Percentiles rank a stretch among this genome's conserved stretches.
Conservation (phyloP, 208 protist species). For the Acanthamoeba rhysodes region DNA sequence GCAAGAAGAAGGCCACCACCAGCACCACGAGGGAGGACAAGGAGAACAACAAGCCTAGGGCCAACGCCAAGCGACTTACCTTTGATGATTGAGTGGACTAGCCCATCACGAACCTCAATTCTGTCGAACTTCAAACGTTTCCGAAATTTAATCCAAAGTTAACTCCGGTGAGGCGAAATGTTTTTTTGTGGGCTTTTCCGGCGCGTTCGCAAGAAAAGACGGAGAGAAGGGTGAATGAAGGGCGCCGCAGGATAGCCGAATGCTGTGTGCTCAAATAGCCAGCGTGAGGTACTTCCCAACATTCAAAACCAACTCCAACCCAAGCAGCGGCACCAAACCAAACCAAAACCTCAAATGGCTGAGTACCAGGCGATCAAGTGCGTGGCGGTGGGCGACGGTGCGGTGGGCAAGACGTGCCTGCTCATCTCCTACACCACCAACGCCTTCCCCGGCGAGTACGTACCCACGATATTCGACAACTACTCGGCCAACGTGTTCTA, state of each 20-base stretch:
- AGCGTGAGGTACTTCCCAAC: too few species aligned
- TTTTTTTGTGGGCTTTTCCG: too few species aligned
- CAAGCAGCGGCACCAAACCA: background rate
- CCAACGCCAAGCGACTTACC: background rate
- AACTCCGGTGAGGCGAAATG: too few species aligned
- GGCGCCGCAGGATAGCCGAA: too few species aligned
- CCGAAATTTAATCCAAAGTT: too few species aligned
- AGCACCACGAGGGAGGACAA: background rate
- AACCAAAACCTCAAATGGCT: background rate
- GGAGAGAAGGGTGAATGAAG: too few species aligned
- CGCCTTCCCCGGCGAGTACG: conserved; percentile 91
- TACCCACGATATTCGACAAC: conserved; percentile 94
- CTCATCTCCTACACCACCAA: conserved; percentile 92
- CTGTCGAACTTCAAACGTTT: too few species aligned
- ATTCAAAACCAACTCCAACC: too few species aligned
- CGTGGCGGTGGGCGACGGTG: conserved; percentile 91
- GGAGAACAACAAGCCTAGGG: background rate
- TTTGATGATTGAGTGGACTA: background rate
- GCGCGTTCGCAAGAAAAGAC: too few species aligned
- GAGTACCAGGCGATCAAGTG: conserved; percentile 84
- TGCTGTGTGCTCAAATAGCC: too few species aligned
- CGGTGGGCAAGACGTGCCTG: conserved; percentile 92
- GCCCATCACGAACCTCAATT: too few species aligned
- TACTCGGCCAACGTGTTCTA: conserved; percentile 91
- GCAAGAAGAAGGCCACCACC: background rate